These are phyloP conservation scores for Fomitopsis pinicola DNA, from an alignment of 1,284 basidiomycete species.

Conservation along the genomic window DNA sequence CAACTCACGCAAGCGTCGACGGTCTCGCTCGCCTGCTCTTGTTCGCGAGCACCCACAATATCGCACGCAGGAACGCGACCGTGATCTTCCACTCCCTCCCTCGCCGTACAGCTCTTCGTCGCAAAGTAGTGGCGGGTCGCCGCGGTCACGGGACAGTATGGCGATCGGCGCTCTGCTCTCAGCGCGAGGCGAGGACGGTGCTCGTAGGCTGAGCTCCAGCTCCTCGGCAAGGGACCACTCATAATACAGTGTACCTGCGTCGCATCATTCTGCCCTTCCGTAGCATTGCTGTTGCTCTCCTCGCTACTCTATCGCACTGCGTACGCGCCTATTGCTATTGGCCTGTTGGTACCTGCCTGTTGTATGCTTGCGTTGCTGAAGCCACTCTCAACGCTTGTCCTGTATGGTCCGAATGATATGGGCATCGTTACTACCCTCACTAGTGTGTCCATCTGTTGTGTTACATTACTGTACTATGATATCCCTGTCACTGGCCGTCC, in stretches of 20 bases:
- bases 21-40: conserved; percentile 22
- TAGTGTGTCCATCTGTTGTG: background rate
- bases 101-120: conserved; percentile 27
- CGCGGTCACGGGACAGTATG: conserved; percentile 29
- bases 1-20: conserved; percentile 25
- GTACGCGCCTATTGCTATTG: background rate
- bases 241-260: background rate
- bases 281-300: background rate
- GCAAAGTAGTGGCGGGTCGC: conserved; percentile 26
- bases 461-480: background rate
- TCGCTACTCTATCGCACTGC: background rate
- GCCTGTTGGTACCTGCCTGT: background rate
- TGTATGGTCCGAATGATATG: background rate
- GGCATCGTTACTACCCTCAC: background rate
- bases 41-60: conserved; percentile 8
- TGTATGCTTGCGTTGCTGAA: background rate
- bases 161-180: conserved; percentile 47
- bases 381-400: background rate
- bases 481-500: background rate
- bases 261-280: too few relatives aligned
- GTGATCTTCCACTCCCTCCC: conserved; percentile 20
- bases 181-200: conserved; percentile 11
- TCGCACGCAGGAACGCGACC: conserved; percentile 4
- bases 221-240: conserved; percentile 13
- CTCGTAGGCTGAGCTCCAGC: conserved; percentile 6